These are phyloP conservation scores for Forsythia viridissima DNA, from an alignment of 257 asterid genomes.

Conservation along the genomic window DNA sequence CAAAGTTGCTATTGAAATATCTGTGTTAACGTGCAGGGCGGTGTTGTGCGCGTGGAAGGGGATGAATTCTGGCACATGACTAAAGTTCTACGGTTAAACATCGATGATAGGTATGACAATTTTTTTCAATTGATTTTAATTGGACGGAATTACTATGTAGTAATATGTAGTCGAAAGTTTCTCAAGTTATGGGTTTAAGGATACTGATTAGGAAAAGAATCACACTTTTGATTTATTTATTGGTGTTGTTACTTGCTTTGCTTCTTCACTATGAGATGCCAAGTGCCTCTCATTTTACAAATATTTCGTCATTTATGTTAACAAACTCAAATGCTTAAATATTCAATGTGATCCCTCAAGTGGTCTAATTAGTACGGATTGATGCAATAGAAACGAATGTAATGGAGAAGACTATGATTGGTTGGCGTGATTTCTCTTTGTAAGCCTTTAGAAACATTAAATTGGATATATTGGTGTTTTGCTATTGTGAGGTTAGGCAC, in stretches of 20 bases:
- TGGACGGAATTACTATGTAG: neutral
- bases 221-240: neutral
- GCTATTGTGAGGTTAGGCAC: neutral
- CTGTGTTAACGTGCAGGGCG: conserved; percentile 60
- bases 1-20: conserved; percentile 24
- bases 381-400: neutral
- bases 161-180: neutral
- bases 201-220: too few species aligned
- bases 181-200: too few species aligned
- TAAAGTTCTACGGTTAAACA: conserved; percentile 70
- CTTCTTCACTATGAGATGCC: neutral
- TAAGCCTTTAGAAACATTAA: neutral
- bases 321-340: neutral
- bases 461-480: neutral
- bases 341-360: neutral
- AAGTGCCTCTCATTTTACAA: neutral
- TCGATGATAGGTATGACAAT: conserved; percentile 65
- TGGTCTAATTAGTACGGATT: too few species aligned
- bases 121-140: neutral
- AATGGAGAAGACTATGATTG: neutral
- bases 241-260: neutral
- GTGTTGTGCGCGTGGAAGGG: conserved; percentile 74
- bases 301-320: neutral
- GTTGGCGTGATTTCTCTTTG: neutral
- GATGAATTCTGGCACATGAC: conserved; percentile 98